A percentile compares a stretch with the other conserved stretches of the same genome.
Evolutionary conservation across 106 monocot species (phyloP).

Genomic region (Ottelia alismoides): DNA sequence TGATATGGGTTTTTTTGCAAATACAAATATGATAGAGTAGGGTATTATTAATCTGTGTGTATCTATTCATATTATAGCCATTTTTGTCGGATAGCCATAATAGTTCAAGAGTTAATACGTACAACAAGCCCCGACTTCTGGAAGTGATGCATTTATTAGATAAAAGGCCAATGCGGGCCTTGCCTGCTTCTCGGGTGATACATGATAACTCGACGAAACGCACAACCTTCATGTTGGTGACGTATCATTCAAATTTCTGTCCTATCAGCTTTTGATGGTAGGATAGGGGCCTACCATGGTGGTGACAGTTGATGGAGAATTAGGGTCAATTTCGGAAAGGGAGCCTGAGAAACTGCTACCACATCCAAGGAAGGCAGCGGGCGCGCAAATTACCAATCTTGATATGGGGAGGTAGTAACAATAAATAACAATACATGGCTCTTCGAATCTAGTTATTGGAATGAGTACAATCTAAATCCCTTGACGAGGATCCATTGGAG

Average conservation of each 20-base stretch:
- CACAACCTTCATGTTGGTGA: neutral
- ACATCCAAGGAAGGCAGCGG: conserved; percentile 5
- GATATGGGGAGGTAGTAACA: conserved; percentile 13
- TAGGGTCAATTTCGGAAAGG: conserved; percentile 18
- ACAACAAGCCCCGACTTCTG: conserved; percentile 21
- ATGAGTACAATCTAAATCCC: conserved; percentile 18
- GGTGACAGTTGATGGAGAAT: conserved; percentile 17
- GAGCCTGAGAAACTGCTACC: conserved; percentile 7
- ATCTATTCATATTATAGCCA: no score
- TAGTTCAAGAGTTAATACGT: conserved; percentile 32
- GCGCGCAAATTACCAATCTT: conserved; percentile 11
- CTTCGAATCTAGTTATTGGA: conserved; percentile 9
- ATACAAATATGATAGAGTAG: no score
- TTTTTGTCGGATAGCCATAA: conserved; percentile 9
- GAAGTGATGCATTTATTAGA: conserved; percentile 22
- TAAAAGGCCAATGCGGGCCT: conserved; percentile 10
- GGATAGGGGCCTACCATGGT: conserved; percentile 19
- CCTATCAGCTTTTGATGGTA: conserved; percentile 9
- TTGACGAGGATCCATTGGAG: conserved; percentile 16
- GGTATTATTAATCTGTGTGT: no score
- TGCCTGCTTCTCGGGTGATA: neutral
- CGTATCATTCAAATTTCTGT: conserved; percentile 6
- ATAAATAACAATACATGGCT: conserved; percentile 15
- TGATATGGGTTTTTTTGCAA: no score
- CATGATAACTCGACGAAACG: conserved; percentile 3